phyloP scores from a whole-genome alignment of 2,329 filamentous ascomycete species.

The Xylaria sp. region DNA sequence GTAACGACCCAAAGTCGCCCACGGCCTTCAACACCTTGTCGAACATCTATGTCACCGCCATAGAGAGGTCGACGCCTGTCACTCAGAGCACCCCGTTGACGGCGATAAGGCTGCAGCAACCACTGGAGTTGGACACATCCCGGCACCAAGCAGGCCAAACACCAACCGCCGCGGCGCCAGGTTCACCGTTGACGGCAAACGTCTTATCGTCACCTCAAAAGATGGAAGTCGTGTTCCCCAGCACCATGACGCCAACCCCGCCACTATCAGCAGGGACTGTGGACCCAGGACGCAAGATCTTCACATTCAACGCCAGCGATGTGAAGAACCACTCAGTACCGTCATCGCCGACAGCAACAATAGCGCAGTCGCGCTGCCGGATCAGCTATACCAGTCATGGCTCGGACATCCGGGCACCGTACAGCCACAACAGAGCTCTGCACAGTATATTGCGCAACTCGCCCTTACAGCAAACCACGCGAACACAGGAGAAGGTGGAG shows the following conservation, averaged over 20 bases:
- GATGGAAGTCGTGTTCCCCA: conserved; percentile 46
- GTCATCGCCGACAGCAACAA: conserved; percentile 36
- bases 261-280: conserved; percentile 50
- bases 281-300: conserved; percentile 40
- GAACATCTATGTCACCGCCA: conserved; percentile 59
- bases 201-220: conserved; percentile 43
- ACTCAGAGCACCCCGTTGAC: conserved; percentile 43
- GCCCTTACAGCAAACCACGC: conserved; percentile 53
- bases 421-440: conserved; percentile 53
- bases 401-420: conserved; percentile 41
- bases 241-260: conserved; percentile 55
- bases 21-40: conserved; percentile 62
- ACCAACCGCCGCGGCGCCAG: conserved; percentile 44
- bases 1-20: conserved; percentile 52
- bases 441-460: conserved; percentile 64
- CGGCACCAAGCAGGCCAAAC: conserved; percentile 36
- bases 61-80: conserved; percentile 51
- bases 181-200: conserved; percentile 50
- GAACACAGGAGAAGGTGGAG: conserved; percentile 49
- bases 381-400: conserved; percentile 32
- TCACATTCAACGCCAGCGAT: conserved; percentile 41
- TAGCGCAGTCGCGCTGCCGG: conserved; percentile 36
- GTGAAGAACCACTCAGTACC: conserved; percentile 23
- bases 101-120: conserved; percentile 42
- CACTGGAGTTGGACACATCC: conserved; percentile 32